Evolutionary conservation across 352 stramenopile genomes (phyloP), one percentile per base, ranked within the genome.

Genomic region (Globisporangium alternatum): DNA sequence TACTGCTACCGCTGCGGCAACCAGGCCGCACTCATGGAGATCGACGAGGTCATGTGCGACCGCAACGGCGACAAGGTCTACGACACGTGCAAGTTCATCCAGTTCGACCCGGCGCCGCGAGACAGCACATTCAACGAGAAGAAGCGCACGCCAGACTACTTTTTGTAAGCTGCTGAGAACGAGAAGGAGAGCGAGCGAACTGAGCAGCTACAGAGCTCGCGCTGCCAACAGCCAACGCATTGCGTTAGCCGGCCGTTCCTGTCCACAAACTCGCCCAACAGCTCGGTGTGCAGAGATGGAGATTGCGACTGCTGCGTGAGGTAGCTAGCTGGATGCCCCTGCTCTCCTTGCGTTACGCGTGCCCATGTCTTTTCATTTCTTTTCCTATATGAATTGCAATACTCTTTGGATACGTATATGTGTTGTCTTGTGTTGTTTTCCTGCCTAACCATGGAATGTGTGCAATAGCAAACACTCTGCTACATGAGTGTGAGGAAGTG

Each of bases 1-100:
- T 98, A 98, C 75, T 98, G 93, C 82, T 98, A 98, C 76, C 88
- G 92, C 56, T 97, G 91, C 66, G 97, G 97, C 22, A 99, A 99
- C 85, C 92, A 98, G 56, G 96, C 95, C 5, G 95, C 91, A 41
- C 92, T 98, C 70, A 93, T 98, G 81, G 93, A 98, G 73, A 97
- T 98, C 71, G 96, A 96, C 62, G 89, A 96, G 65, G 83, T 93
- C 72, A 96, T 95, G 86, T 74, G 74, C 60, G 88, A 96, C 70
- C 87, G 86, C 72, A 89, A 67, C 30, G 86, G 87, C 62, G 86
- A 95, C 71, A 95, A 96, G 75, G 88, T 96, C 21, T 95, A 96
- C 75, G 88, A 96, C 66, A 96, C 88, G 73, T 96, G 88, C 86
- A 96, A 96, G 78, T 96, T 96, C 64, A 97, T 96, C 68, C 88